phyloP scores from a whole-genome alignment of 495 filamentous ascomycete genomes.

The Tuber indicum region DNA sequence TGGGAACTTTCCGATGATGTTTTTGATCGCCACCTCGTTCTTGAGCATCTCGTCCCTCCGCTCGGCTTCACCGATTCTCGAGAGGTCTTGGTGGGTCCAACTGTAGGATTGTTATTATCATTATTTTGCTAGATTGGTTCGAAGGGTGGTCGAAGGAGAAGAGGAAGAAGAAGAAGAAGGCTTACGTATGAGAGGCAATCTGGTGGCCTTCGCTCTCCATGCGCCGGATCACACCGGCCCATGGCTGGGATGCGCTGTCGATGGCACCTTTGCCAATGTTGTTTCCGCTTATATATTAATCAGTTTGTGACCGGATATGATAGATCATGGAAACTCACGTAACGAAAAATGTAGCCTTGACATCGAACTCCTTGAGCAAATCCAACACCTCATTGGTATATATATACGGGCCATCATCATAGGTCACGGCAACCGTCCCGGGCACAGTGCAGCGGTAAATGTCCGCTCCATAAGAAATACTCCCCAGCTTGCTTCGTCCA shows the following conservation, averaged over 20 bases:
- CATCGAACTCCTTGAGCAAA: slow-evolving; percentile 53
- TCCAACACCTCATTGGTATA: slow-evolving; percentile 66
- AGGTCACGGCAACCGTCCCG: slow-evolving; percentile 45
- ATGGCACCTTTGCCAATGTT: slow-evolving; percentile 60
- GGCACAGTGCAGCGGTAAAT: slow-evolving; percentile 17
- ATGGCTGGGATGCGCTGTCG: slow-evolving; percentile 1
- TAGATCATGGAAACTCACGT: slow-evolving; percentile 40
- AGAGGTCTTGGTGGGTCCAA: slow-evolving; percentile 46
- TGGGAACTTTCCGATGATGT: slow-evolving; percentile 43
- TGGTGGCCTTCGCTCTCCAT: slow-evolving; percentile 40
- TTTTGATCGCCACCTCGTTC: slow-evolving; percentile 39
- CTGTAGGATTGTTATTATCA: background rate
- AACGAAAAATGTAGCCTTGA: slow-evolving; percentile 69
- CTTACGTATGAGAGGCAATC: slow-evolving; percentile 40
- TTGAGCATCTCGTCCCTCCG: slow-evolving; percentile 38
- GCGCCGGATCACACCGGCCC: slow-evolving; percentile 16
- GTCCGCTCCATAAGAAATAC: slow-evolving; percentile 9
- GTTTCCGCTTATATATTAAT: slow-evolving; percentile 47
- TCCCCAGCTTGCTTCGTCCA: background rate
- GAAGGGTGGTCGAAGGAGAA: background rate
- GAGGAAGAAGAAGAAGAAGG: background rate
- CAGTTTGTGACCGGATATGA: background rate
- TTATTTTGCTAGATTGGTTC: slow-evolving; percentile 30
- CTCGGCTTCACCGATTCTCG: slow-evolving; percentile 9
- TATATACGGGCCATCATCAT: slow-evolving; percentile 47